A percentile compares a stretch with the other conserved stretches of the same genome.
Conservation (phyloP, 129 eudicot genomes). For the Escallonia herrerae region DNA sequence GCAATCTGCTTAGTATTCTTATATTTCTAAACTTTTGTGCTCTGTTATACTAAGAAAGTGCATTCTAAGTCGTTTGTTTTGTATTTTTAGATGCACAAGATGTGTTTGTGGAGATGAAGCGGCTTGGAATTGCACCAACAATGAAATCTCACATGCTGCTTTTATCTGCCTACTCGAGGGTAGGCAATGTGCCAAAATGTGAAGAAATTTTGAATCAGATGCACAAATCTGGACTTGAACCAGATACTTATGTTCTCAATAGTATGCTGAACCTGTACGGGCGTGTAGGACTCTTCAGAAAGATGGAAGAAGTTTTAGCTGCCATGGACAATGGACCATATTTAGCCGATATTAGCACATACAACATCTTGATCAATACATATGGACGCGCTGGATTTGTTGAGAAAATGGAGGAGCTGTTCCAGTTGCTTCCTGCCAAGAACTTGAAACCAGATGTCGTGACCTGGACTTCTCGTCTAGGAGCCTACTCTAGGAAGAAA, state of each 20-base stretch:
- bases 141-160: constrained; percentile 95
- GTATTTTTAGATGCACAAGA: constrained; percentile 61
- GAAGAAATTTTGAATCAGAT: constrained; percentile 69
- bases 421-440: constrained; percentile 33
- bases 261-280: constrained; percentile 75
- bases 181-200: constrained; percentile 50
- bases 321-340: constrained; percentile 62
- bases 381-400: constrained; percentile 82
- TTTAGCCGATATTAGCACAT: constrained; percentile 68
- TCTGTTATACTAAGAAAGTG: too few species aligned
- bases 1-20: not conserved
- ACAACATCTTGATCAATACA: constrained; percentile 73
- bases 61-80: too few species aligned
- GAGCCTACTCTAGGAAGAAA: constrained; percentile 87
- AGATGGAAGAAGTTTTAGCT: constrained; percentile 76
- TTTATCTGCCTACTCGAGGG: constrained; percentile 67
- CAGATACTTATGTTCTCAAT: constrained; percentile 76
- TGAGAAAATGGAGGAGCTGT: constrained; percentile 75
- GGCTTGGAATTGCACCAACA: constrained; percentile 67
- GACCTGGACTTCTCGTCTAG: constrained; percentile 86
- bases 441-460: constrained; percentile 61
- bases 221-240: constrained; percentile 64
- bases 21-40: not conserved
- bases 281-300: constrained; percentile 61
- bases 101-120: constrained; percentile 73